Conservation (phyloP, 2,329 filamentous ascomycete species). For the Byssochlamys sp. region DNA sequence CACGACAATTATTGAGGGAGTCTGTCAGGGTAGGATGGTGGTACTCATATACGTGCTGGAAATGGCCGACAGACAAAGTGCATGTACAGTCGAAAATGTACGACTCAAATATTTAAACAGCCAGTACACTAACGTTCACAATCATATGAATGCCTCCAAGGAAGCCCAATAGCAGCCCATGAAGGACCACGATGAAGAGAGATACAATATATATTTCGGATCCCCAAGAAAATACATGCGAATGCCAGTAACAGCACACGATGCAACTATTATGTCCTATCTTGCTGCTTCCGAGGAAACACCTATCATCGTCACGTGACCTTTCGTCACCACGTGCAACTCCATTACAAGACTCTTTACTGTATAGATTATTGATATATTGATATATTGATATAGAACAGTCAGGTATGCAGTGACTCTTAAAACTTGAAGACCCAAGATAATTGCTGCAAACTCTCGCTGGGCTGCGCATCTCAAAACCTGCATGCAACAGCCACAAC, state of each 20-base stretch:
- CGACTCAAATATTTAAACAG: not conserved
- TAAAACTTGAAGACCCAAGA: not conserved
- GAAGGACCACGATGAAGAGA: too few species aligned
- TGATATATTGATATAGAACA: too few species aligned
- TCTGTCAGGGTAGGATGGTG: not conserved
- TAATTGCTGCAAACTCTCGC: not conserved
- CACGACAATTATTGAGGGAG: not conserved
- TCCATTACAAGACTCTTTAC: not conserved
- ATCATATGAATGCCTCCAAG: not conserved
- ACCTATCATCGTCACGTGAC: not conserved
- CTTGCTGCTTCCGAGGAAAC: not conserved
- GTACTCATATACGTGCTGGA: constrained; percentile 1
- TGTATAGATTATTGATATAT: too few species aligned
- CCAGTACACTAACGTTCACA: not conserved
- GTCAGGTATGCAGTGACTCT: too few species aligned
- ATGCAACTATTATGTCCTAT: not conserved
- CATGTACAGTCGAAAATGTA: not conserved
- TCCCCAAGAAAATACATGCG: not conserved
- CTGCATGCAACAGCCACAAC: not conserved
- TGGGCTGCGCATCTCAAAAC: not conserved
- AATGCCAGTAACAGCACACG: not conserved
- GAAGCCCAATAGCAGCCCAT: not conserved
- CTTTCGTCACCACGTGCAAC: not conserved
- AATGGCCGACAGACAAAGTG: not conserved
- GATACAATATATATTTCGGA: too few species aligned